phyloP scores from a whole-genome alignment of 306 rosid genomes.

The Gillenia trifoliata region DNA sequence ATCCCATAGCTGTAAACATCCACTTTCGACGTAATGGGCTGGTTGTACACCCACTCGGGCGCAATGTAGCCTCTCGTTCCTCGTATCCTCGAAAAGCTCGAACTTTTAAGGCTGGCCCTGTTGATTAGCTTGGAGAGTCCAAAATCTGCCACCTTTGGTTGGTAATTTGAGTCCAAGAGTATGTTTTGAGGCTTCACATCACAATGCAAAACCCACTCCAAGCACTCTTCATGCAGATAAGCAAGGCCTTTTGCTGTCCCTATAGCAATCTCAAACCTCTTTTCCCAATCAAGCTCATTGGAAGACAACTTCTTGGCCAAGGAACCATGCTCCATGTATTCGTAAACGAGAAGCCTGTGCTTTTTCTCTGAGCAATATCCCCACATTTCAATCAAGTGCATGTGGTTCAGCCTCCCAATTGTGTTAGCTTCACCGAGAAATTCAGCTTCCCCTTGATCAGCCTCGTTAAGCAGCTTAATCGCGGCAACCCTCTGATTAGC shows the following conservation, averaged over 20 bases:
- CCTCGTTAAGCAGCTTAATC: constrained; percentile 27
- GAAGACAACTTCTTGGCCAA: constrained; percentile 30
- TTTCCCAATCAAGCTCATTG: constrained; percentile 34
- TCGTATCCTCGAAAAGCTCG: constrained; percentile 37
- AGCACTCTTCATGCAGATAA: constrained; percentile 55
- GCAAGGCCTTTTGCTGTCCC: constrained; percentile 47
- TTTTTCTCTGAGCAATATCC: constrained; percentile 52
- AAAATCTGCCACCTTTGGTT: constrained; percentile 60
- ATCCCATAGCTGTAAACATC: constrained; percentile 63
- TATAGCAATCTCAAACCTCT: constrained; percentile 38
- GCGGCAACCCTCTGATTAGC: constrained; percentile 39
- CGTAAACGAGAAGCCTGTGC: constrained; percentile 47
- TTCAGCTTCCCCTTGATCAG: constrained; percentile 43
- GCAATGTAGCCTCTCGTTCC: constrained; percentile 74
- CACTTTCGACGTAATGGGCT: constrained; percentile 53
- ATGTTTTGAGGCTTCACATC: constrained; percentile 70
- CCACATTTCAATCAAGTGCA: constrained; percentile 55
- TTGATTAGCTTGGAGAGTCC: constrained; percentile 41
- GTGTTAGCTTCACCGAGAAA: constrained; percentile 41
- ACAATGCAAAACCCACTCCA: constrained; percentile 65
- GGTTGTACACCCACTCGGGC: constrained; percentile 57
- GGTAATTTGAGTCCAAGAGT: constrained; percentile 36
- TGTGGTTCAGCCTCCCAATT: constrained; percentile 57
- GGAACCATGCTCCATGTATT: constrained; percentile 46
- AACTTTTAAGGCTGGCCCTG: constrained; percentile 14